A percentile compares a stretch with the other conserved stretches of the same genome.
These are phyloP conservation scores for Striga asiatica DNA, from an alignment of 257 asterid species.

Conservation along the genomic window DNA sequence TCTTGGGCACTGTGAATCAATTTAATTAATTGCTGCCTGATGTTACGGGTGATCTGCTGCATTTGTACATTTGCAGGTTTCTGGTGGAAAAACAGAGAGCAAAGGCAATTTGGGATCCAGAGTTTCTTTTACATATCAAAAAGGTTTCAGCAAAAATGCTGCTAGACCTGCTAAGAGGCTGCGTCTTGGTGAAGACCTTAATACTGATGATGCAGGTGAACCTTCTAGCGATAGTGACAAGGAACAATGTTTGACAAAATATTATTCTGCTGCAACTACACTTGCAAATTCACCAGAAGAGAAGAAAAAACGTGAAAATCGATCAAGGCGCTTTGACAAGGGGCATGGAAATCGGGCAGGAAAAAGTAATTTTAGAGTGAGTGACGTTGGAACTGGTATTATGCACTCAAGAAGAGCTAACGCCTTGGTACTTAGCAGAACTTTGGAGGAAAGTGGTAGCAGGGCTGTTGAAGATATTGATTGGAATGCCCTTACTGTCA, in stretches of 20 bases:
- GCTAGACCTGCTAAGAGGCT: conserved; percentile 74
- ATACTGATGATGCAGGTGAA: conserved; percentile 40
- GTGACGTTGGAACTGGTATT: conserved; percentile 39
- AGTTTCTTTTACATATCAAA: conserved; percentile 47
- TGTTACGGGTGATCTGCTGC: conserved; percentile 11
- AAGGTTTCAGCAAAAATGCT: conserved; percentile 27
- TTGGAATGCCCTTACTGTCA: conserved; percentile 92
- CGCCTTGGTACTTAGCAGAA: conserved; percentile 54
- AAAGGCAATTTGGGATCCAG: conserved; percentile 40
- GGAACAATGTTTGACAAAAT: conserved; percentile 63
- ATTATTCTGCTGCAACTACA: conserved; percentile 59
- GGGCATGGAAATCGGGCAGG: conserved; percentile 52
- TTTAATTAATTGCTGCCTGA: neutral
- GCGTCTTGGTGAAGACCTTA: conserved; percentile 50
- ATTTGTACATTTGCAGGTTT: conserved; percentile 39
- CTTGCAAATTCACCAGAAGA: conserved; percentile 81
- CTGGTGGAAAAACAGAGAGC: conserved; percentile 52
- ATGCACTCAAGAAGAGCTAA: conserved; percentile 50
- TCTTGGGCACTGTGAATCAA: neutral
- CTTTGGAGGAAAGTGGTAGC: conserved; percentile 64
- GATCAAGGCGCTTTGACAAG: conserved; percentile 90
- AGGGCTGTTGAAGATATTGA: conserved; percentile 97
- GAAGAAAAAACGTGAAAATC: conserved; percentile 77
- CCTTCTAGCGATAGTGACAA: conserved; percentile 86
- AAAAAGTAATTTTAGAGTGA: conserved; percentile 31